phyloP scores from a whole-genome alignment of 177 flowering plant genomes.

The Vitis hybrid region DNA sequence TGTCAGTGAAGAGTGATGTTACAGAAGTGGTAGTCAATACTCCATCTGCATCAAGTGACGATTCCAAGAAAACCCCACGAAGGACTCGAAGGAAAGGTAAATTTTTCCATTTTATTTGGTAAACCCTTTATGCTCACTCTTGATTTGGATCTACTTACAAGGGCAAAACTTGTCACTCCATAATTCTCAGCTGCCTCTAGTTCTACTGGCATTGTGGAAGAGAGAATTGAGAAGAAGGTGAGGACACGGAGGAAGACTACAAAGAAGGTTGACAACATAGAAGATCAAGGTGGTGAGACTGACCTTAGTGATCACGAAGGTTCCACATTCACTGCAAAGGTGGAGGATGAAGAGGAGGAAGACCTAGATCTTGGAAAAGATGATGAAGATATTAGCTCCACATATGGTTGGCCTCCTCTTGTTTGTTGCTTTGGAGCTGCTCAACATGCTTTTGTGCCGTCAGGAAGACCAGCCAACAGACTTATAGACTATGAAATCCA shows the following conservation, averaged over 20 bases:
- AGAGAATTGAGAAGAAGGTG: constrained; percentile 39
- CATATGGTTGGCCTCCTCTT: constrained; percentile 83
- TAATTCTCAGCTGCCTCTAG: constrained; percentile 33
- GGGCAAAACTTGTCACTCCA: constrained; percentile 6
- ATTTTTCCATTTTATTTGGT: not conserved
- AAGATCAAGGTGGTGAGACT: constrained; percentile 33
- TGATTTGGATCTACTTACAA: not conserved
- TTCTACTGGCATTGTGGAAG: constrained; percentile 31
- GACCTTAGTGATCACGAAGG: constrained; percentile 40
- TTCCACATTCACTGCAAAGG: constrained; percentile 8
- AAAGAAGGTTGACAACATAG: constrained; percentile 28
- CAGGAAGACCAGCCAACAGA: constrained; percentile 75
- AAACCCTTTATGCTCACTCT: not conserved
- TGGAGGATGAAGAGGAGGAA: constrained; percentile 36
- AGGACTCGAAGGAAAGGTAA: constrained; percentile 35
- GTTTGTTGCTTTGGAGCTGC: constrained; percentile 92
- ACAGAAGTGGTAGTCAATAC: constrained; percentile 15
- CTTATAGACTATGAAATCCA: constrained; percentile 66
- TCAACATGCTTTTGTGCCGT: constrained; percentile 71
- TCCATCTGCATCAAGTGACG: constrained; percentile 12
- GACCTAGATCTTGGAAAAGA: constrained; percentile 31
- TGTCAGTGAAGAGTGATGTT: constrained; percentile 9
- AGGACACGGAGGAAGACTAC: constrained; percentile 34
- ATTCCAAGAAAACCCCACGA: constrained; percentile 21
- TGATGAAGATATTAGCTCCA: constrained; percentile 59